Evolutionary conservation across 2,329 filamentous ascomycete species (phyloP), one percentile per base, ranked within the genome.

Genomic region (Chaetomium strumarium): DNA sequence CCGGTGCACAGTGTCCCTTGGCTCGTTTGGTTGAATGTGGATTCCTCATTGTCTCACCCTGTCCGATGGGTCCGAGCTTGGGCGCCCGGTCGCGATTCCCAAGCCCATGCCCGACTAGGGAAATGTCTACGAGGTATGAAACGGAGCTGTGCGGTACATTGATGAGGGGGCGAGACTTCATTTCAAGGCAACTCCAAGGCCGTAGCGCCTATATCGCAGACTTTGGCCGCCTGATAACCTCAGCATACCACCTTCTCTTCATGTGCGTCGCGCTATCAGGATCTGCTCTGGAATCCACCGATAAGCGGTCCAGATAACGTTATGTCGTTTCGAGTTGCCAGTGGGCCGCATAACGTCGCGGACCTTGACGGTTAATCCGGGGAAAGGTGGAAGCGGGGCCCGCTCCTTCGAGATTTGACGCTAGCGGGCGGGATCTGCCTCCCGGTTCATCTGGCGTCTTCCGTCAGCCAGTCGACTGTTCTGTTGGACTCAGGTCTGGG

Each of bases 241-340:
- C 9, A 29, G n/a, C 5, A 17, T 47, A 33, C 6, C 40, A 49
- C 51, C 51, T 53, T 48, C 51, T 49, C 34, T 49, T 45, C 46
- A 14, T 10, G 46, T 45, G 29, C 51, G 45, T 37, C 49, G 51
- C 36, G 45, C 40, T 45, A 53, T 53, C 51, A 44, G 9, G 45
- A 48, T 47, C 20, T 37, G 33, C 50, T 2, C 24, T 10, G 10
- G 6, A 48, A 39, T 17, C 51, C 40, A 46, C 40, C 49, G 51
- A 50, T 50, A 53, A 49, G 45, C 39, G 20, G 31, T 10, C 13
- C 33, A 4, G 33, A 34, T 34, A 34, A 33, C 30, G 30, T 33
- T 33, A 20, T 16, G 19, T 38, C 34, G 19, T 36, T 20, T 24
- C 43, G 49, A 45, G 38, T 45, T 33, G n/a, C n/a, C n/a, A n/a